phyloP scores from a whole-genome alignment of 495 filamentous ascomycete genomes.

The Evernia prunastri region DNA sequence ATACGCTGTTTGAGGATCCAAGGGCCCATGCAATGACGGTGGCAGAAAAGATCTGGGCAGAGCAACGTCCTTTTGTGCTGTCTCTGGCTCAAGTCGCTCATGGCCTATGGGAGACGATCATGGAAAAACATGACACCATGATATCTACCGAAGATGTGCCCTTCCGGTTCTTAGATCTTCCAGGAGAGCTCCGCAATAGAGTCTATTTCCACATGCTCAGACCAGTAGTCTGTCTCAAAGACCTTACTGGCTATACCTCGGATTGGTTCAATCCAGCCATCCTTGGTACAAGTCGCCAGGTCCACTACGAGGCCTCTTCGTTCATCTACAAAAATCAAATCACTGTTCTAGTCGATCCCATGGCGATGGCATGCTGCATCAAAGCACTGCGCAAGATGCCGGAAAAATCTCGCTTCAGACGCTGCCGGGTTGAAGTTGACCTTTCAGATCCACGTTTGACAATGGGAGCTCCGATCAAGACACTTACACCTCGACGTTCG shows the following conservation, averaged over 20 bases:
- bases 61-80: too few relatives aligned
- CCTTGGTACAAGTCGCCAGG: not conserved
- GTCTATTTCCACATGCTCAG: not conserved
- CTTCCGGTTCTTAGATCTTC: not conserved
- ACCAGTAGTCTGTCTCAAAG: not conserved
- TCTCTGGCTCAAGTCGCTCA: too few relatives aligned
- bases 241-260: not conserved
- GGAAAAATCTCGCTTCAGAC: not conserved
- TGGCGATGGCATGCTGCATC: not conserved
- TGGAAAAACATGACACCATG: too few relatives aligned
- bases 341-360: not conserved
- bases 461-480: too few relatives aligned
- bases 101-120: too few relatives aligned
- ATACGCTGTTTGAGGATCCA: too few relatives aligned
- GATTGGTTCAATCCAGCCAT: constrained; percentile 1
- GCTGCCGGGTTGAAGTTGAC: not conserved
- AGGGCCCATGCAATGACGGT: too few relatives aligned
- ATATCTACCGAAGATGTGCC: too few relatives aligned
- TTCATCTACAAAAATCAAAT: not conserved
- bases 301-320: not conserved
- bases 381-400: not conserved
- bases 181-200: constrained; percentile 7
- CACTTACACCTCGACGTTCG: too few relatives aligned
- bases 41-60: too few relatives aligned
- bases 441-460: too few relatives aligned